Base-by-base conservation (phyloP, 2,329 filamentous ascomycete species). In the Aspergillus luchuensis region DNA sequence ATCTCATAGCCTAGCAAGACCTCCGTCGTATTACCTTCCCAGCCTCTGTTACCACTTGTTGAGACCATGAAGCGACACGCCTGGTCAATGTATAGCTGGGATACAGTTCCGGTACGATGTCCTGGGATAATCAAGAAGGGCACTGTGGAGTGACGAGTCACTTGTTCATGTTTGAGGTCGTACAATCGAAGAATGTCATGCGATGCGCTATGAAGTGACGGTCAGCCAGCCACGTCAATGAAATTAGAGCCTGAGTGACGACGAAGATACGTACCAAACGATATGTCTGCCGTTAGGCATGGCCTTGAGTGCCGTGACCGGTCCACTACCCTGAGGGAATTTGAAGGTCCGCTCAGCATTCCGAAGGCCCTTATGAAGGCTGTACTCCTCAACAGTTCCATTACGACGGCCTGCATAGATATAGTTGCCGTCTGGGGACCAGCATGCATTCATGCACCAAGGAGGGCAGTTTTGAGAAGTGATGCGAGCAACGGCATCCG, bases 391-490 rank as follows among this genome's bases (percentile, higher is more conserved):
- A 0, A 99, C 95, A 0, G 92, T 96, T 55, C 92, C 86, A 75
- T 98, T 98, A 60, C 95, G 85, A 28, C 95, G 84, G 0, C 95
- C 95, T 0, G 91, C 93, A 77, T 97, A 99, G 69, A 99, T 93
- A 76, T 87, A 92, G 77, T 98, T 98, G 13, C 95, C 95, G 73
- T 97, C 91, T 0, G 92, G 92, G 57, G 90, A 94, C 95, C 95
- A 99, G 79, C 92, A 97, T 0, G 92, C 92, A 66, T 91, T 93
- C 88, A 97, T 97, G 76, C 94, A 98, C 94, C 94, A 99, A 0
- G 94, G 95, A 1, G 95, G 94, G 0, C 92, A 91, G 10, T 87
- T 85, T 10, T 88, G 83, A 17, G 90, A 91, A 1, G 84, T 82
- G 59, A 98, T 94, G 28, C 89, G 87, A 2, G 95, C 92, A 1